Evolutionary conservation across 805 yeast species (phyloP), one percentile per base, ranked within the genome.

Genomic region (Ogataea siamensis): DNA sequence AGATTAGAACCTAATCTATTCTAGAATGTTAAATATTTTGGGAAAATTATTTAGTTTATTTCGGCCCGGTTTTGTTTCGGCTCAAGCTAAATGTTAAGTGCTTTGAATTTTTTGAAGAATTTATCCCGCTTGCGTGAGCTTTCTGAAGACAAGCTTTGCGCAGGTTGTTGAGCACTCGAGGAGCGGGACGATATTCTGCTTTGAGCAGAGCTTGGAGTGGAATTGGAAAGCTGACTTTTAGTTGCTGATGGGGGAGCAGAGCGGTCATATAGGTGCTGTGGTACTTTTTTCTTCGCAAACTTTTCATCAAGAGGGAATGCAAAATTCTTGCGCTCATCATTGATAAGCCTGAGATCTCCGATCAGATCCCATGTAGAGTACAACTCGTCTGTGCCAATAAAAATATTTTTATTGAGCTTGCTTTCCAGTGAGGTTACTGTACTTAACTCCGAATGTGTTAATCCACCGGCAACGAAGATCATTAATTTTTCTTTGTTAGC

Each of bases 391-490:
- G 89, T 78, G 0, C 98, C 98, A 41, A 91, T 64, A 43, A 82
- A 76, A 12, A 93, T 73, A 44, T 87, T 95, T 55, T 78, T 81
- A 53, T 83, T 76, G 40, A 76, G 68, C 30, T 71, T 59, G 12
- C 66, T 61, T 7, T 87, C 74, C 32, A 87, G 68, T 46, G 86
- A 91, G 50, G 85, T 81, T 4, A 81, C 79, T 9, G 86, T 73
- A 45, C 91, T 74, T 19, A 83, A 65, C 60, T 93, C 99, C 2
- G 89, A 74, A 48, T 82, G 76, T 0, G 98, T 87, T 14, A 85
- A 62, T 7, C 98, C 99, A 15, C 99, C 99, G 2, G 95, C 83
- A 18, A 87, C 74, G 54, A 79, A 93, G 40, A 88, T 76, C 47
- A 89, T 75, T 6, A 89, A 68, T 34, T 93, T 68, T 55, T 87